Conservation (phyloP, 768 basidiomycete genomes). For the Imleria badia region DNA sequence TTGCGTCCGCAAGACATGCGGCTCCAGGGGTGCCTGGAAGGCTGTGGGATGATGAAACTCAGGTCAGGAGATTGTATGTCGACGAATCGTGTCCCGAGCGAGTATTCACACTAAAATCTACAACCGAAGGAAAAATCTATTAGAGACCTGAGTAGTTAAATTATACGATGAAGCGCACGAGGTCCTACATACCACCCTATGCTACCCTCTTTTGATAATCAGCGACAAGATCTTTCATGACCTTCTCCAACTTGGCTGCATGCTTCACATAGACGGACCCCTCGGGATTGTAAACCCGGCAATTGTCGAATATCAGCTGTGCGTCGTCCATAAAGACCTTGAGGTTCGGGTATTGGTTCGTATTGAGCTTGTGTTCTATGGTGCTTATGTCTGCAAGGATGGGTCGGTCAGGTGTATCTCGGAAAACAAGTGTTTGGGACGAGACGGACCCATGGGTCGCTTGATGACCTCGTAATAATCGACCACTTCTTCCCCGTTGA, state of each 20-base stretch:
- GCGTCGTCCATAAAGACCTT: slow-evolving; percentile 78
- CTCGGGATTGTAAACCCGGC: slow-evolving; percentile 84
- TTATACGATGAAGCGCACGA: background rate
- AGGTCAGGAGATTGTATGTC: too few species aligned
- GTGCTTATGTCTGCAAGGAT: slow-evolving; percentile 68
- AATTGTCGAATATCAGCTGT: slow-evolving; percentile 86
- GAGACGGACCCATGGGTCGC: slow-evolving; percentile 83
- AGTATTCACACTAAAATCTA: too few species aligned
- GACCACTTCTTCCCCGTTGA: slow-evolving; percentile 71
- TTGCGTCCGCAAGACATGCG: too few species aligned
- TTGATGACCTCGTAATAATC: slow-evolving; percentile 92
- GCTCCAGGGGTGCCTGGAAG: too few species aligned
- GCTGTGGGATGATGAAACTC: too few species aligned
- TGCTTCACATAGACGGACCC: slow-evolving; percentile 77
- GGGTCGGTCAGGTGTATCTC: background rate
- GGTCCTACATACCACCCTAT: slow-evolving; percentile 1
- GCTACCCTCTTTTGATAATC: slow-evolving; percentile 25
- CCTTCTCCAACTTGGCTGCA: slow-evolving; percentile 81
- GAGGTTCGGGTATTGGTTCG: slow-evolving; percentile 76
- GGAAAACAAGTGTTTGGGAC: background rate
- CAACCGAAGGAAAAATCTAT: background rate
- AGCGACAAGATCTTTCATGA: slow-evolving; percentile 55
- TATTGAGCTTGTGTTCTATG: slow-evolving; percentile 88
- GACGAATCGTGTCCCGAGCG: too few species aligned
- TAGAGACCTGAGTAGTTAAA: background rate